A percentile compares a stretch with the other conserved stretches of the same genome.
phyloP scores from a whole-genome alignment of 768 basidiomycete genomes.

The Boletus barrowsii region DNA sequence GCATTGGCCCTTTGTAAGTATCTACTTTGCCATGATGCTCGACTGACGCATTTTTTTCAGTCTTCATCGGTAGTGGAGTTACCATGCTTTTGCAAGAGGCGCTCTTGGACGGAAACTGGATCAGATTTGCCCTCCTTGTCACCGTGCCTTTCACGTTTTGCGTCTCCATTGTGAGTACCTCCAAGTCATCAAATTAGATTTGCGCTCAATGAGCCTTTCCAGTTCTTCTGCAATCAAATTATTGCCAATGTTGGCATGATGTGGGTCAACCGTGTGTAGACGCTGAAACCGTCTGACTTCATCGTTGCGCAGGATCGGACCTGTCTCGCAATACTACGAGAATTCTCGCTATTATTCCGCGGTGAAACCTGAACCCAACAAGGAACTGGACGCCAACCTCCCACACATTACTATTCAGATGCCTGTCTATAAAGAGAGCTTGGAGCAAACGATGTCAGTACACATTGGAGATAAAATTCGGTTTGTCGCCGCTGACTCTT shows the following conservation, averaged over 20 bases:
- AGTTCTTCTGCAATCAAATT: conserved; percentile 78
- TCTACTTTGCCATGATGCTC: background rate
- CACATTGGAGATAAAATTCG: background rate
- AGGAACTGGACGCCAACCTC: conserved; percentile 58
- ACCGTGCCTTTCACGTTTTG: conserved; percentile 74
- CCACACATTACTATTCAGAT: conserved; percentile 80
- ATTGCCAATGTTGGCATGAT: conserved; percentile 61
- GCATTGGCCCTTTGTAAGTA: conserved; percentile 63
- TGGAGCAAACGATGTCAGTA: conserved; percentile 78
- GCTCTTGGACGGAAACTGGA: conserved; percentile 58
- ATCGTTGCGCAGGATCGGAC: conserved; percentile 55
- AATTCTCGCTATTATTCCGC: conserved; percentile 85
- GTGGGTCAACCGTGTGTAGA: conserved; percentile 37
- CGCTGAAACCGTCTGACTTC: background rate
- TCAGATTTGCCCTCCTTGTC: conserved; percentile 61
- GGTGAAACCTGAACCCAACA: conserved; percentile 55
- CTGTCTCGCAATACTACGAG: conserved; percentile 81
- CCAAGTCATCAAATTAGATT: background rate
- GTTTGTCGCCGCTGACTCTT: background rate
- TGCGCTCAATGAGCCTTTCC: background rate
- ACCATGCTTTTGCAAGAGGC: conserved; percentile 62
- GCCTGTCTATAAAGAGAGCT: conserved; percentile 85
- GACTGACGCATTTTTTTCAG: conserved; percentile 34
- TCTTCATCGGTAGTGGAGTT: conserved; percentile 65
- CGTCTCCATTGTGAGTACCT: conserved; percentile 60